Base-by-base conservation (phyloP, 2,329 filamentous ascomycete genomes). In the Nigrospora osmanthi region DNA sequence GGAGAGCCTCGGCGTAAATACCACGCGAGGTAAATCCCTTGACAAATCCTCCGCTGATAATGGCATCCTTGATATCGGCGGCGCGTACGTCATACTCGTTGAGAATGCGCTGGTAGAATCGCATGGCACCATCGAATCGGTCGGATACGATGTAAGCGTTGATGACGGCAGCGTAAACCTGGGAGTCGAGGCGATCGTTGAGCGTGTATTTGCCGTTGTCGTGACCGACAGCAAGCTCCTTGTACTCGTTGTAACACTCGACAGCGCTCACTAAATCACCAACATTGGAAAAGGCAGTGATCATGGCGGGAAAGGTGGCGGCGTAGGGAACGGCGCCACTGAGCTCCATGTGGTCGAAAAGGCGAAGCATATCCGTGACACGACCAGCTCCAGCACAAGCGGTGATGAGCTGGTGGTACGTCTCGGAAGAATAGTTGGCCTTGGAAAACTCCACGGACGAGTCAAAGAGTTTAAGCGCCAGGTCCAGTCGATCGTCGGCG, bases 221-320 rank as follows among this genome's bases (percentile, higher is more conserved):
- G 60, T 93, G 79, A 35, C 85, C 82, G 43, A 97, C 80, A n/a
- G 91, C 90, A 36, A 96, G 73, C 38, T 81, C 79, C 59, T 89
- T 89, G 73, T 97, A 97, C 66, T 95, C 88, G 52, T 94, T 91
- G 68, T 96, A 98, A 66, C 89, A 89, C 62, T 95, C 89, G 7
- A 97, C 87, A 16, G 90, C 93, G 54, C 87, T 94, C 56, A 83
- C 75, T 38, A 97, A 70, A 60, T 97, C 89, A 41, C 89, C 87
- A 11, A 78, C 78, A 36, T 79, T 78, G 49, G 88, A 88, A 60
- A 95, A 97, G 1, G 90, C 89, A n/a, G 86, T 83, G 62, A 98
- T 96, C 87, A 98, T 95, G 15, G 84, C 78, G 2, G 89, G 86
- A 67, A 95, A 97, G 43, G 91, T 87, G 38, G 85, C 81, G 6